Conservation (phyloP, 139 green algal genomes). For the Coccomyxa sp. region DNA sequence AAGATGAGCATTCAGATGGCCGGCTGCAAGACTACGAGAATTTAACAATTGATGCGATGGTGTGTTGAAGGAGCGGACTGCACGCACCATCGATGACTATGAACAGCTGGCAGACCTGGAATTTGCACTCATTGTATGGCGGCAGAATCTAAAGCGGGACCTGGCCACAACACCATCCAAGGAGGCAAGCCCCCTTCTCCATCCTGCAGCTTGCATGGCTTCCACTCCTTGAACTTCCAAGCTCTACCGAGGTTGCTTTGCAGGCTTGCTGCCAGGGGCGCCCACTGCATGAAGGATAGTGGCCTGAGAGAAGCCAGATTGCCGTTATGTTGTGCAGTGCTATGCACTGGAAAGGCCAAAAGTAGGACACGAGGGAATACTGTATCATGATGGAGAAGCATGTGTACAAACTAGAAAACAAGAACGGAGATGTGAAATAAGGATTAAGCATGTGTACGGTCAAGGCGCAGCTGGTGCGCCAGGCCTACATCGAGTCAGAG, state of each 20-base stretch:
- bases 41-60: background rate
- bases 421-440: no score
- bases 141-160: slow-evolving; percentile 16
- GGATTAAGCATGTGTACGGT: background rate
- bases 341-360: background rate
- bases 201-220: background rate
- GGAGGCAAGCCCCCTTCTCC: background rate
- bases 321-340: background rate
- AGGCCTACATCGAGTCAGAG: background rate
- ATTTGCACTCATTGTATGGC: slow-evolving; percentile 31
- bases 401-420: no score
- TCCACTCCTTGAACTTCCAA: background rate
- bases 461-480: slow-evolving; percentile 1
- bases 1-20: background rate
- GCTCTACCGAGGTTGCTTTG: background rate
- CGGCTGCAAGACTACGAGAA: background rate
- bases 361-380: no score
- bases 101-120: slow-evolving; percentile 27
- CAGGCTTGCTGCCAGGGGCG: background rate
- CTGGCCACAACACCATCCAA: background rate
- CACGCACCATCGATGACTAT: slow-evolving; percentile 20
- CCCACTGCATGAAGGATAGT: background rate
- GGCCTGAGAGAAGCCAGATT: background rate
- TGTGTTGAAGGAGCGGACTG: background rate
- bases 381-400: no score